A percentile compares a stretch with the other conserved stretches of the same genome.
These are phyloP conservation scores for Metarhizium rileyi DNA, from an alignment of 2,329 filamentous ascomycete species.

Conservation along the genomic window DNA sequence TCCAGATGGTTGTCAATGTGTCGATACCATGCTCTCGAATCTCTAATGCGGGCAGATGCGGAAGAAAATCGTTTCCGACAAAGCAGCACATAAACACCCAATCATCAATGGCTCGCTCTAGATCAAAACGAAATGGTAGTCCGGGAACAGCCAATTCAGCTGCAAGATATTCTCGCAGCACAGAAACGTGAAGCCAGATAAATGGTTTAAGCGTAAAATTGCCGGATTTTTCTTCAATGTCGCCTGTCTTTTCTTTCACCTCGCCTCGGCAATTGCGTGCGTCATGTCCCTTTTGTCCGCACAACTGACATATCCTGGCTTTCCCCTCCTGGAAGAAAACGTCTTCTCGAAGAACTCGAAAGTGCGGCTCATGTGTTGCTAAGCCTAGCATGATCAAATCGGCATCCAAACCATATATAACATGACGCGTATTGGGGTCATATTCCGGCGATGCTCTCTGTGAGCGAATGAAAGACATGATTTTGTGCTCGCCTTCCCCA, in stretches of 20 bases:
- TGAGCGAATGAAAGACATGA: slow-evolving; percentile 95
- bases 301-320: slow-evolving; percentile 72
- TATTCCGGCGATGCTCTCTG: slow-evolving; percentile 85
- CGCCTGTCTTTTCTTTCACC: slow-evolving; percentile 65
- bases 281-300: slow-evolving; percentile 86
- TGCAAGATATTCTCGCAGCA: slow-evolving; percentile 86
- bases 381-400: slow-evolving; percentile 98
- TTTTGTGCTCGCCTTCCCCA: slow-evolving; percentile 97
- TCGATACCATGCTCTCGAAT: slow-evolving; percentile 97
- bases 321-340: slow-evolving; percentile 89
- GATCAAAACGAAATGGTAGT: slow-evolving; percentile 79
- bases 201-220: slow-evolving; percentile 72
- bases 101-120: slow-evolving; percentile 90
- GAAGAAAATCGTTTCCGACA: slow-evolving; percentile 95
- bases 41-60: slow-evolving; percentile 92
- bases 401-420: slow-evolving; percentile 95
- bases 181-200: slow-evolving; percentile 92
- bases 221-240: slow-evolving; percentile 74
- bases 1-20: slow-evolving; percentile 93
- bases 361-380: slow-evolving; percentile 94
- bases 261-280: slow-evolving; percentile 76
- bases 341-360: slow-evolving; percentile 91
- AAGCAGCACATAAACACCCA: slow-evolving; percentile 99
- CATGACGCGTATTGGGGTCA: slow-evolving; percentile 92
- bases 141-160: slow-evolving; percentile 77